Evolutionary conservation across 768 basidiomycete genomes (phyloP).

Genomic region (Boletus reticulatus): DNA sequence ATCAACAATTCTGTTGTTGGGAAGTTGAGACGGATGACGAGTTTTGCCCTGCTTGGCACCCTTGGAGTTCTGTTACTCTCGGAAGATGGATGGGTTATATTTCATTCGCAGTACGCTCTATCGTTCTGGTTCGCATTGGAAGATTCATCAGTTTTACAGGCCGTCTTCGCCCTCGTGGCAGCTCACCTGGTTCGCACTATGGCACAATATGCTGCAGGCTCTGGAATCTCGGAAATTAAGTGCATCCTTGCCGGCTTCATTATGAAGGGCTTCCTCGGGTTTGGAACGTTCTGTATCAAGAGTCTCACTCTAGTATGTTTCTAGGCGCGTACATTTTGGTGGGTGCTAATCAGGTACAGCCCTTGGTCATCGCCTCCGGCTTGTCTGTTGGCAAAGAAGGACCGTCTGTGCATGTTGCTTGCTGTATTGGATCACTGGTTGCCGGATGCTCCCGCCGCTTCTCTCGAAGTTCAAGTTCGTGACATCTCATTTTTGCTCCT

Average conservation of each 20-base stretch:
- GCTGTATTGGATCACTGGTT: conserved; percentile 89
- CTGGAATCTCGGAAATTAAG: conserved; percentile 98
- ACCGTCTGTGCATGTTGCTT: conserved; percentile 96
- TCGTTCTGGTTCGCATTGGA: neutral
- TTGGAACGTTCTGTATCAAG: conserved; percentile 90
- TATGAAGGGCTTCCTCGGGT: conserved; percentile 93
- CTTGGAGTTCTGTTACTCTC: conserved; percentile 74
- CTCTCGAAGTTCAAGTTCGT: conserved; percentile 82
- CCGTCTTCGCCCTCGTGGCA: conserved; percentile 78
- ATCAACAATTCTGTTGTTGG: conserved; percentile 98
- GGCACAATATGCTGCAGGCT: conserved; percentile 95
- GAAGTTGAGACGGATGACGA: conserved; percentile 85
- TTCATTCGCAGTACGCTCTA: conserved; percentile 73
- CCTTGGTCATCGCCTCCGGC: conserved; percentile 94
- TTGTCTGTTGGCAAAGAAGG: conserved; percentile 98
- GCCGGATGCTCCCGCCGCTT: conserved; percentile 81
- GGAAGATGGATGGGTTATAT: conserved; percentile 87
- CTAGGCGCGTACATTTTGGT: neutral
- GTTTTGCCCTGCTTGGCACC: conserved; percentile 88
- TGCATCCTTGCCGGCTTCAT: conserved; percentile 96
- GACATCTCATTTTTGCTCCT: neutral
- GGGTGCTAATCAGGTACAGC: conserved; percentile 48
- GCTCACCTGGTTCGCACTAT: conserved; percentile 86
- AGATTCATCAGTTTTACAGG: conserved; percentile 42
- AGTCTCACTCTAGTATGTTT: conserved; percentile 82